These are phyloP conservation scores for Xanthoconium separans DNA, from an alignment of 1,284 basidiomycete genomes.

Conservation along the genomic window DNA sequence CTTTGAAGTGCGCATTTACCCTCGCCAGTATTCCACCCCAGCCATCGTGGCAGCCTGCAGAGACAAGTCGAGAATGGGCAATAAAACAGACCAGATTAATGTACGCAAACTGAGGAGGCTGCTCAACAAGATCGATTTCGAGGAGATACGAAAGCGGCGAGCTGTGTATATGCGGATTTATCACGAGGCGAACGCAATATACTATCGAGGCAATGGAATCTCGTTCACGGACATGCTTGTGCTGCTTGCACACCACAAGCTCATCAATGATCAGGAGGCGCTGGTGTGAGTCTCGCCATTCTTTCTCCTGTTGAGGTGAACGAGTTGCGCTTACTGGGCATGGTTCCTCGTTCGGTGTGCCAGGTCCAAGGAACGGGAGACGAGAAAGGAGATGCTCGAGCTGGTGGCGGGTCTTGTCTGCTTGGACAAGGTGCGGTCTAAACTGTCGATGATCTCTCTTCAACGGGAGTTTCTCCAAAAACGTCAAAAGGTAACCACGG, in stretches of 20 bases:
- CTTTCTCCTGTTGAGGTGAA: not conserved
- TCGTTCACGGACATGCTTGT: constrained; percentile 91
- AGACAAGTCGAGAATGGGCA: constrained; percentile 24
- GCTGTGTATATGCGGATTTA: constrained; percentile 74
- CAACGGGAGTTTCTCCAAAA: constrained; percentile 65
- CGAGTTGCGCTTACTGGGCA: not conserved
- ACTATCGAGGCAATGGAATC: constrained; percentile 71
- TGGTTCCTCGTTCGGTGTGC: not conserved
- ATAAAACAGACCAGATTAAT: constrained; percentile 59
- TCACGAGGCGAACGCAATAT: constrained; percentile 80
- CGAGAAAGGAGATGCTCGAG: constrained; percentile 73
- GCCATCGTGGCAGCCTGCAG: constrained; percentile 56
- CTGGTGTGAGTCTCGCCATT: constrained; percentile 59
- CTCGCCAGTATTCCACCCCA: constrained; percentile 59
- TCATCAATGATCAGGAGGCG: constrained; percentile 88
- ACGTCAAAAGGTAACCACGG: constrained; percentile 33
- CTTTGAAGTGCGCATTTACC: constrained; percentile 86
- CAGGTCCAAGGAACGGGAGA: constrained; percentile 81
- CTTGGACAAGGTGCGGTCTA: constrained; percentile 78
- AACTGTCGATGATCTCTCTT: constrained; percentile 74
- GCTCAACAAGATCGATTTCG: constrained; percentile 66
- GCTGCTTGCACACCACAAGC: constrained; percentile 87
- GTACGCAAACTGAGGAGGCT: constrained; percentile 57
- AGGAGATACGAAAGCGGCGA: constrained; percentile 62
- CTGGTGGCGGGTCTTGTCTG: constrained; percentile 82